A percentile compares a stretch with the other conserved stretches of the same genome.
Evolutionary conservation across 73 alveolate genomes (phyloP).

Genomic region (Paramecium pentaurelia): DNA sequence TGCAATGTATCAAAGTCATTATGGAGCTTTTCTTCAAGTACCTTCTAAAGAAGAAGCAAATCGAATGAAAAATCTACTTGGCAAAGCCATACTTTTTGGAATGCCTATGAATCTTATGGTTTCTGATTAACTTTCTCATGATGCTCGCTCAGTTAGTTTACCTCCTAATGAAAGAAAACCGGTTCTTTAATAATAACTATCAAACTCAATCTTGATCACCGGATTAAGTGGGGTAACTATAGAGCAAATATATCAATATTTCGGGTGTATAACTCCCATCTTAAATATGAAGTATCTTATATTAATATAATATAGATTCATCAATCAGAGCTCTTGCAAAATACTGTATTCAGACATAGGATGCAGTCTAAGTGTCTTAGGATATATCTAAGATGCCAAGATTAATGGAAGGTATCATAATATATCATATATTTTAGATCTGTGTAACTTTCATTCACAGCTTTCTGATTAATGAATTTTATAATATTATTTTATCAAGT

Average conservation of each 20-base stretch:
- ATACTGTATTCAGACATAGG: background rate
- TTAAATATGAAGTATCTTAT: background rate
- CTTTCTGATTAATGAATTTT: constrained; percentile 32
- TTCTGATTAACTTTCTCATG: background rate
- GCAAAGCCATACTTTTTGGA: background rate
- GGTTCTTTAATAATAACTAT: background rate
- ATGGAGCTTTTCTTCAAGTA: background rate
- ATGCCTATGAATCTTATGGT: background rate
- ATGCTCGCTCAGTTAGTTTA: background rate
- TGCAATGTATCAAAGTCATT: background rate
- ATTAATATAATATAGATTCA: background rate
- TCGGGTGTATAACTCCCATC: constrained; percentile 36
- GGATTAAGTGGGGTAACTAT: background rate
- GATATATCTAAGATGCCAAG: constrained; percentile 19
- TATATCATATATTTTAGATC: background rate
- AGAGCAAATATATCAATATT: constrained; percentile 1
- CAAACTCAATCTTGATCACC: background rate
- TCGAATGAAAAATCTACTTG: background rate
- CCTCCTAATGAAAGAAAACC: constrained; percentile 16
- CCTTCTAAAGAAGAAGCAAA: background rate
- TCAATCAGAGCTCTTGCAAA: constrained; percentile 17
- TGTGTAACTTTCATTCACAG: constrained; percentile 51
- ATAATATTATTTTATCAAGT: background rate
- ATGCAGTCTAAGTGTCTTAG: constrained; percentile 17
- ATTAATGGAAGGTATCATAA: constrained; percentile 39